Base-by-base conservation (phyloP, 2,329 filamentous ascomycete genomes). In the Cephalotrichum gorgonifer region DNA sequence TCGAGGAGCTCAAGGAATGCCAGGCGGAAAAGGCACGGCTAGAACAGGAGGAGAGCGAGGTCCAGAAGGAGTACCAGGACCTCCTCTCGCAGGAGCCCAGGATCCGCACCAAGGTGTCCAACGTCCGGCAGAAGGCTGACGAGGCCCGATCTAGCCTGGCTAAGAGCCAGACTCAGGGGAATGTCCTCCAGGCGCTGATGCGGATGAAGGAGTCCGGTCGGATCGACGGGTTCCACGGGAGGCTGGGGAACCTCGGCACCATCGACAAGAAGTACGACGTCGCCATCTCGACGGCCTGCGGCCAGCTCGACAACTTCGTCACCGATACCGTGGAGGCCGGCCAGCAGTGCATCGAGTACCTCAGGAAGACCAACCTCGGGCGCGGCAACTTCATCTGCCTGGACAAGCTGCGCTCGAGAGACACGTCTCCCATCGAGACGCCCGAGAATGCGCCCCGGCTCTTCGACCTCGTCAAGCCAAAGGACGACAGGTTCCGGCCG, bases 331-430 rank as follows among this genome's bases (percentile, higher is more conserved):
- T 97, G 14, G 93, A 97, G 59, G 87, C 89, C 51, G 93, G 90
- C 54, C 93, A 98, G 65, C 90, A 97, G 63, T 98, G 94, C 65
- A 97, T 98, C 54, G 93, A 97, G 61, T 93, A 98, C 60, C 76
- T 98, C 12, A 83, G 93, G 50, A 98, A 97, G 73, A 98, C 95
- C 58, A 96, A 96, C 57, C 81, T 98, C 3, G 93, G 93, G 12
- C 83, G 94, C 58, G 93, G 90, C 52, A 96, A 96, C 69, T 97
- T 98, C 64, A 97, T 98, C 59, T 87, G 93, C 56, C 76, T 98
- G 15, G 88, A 98, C 64, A 89, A 91, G 61, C 73, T 97, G 44
- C 81, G 88, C 23, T 74, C 78, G 28, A 81, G 88, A 47, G 87
- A 95, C 58, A 70, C 97, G 57, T 83, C 83, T 2, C 70, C 79